A percentile compares a stretch with the other conserved stretches of the same genome.
Conservation (phyloP, 495 filamentous ascomycete genomes). For the Amniculicola lignicola region DNA sequence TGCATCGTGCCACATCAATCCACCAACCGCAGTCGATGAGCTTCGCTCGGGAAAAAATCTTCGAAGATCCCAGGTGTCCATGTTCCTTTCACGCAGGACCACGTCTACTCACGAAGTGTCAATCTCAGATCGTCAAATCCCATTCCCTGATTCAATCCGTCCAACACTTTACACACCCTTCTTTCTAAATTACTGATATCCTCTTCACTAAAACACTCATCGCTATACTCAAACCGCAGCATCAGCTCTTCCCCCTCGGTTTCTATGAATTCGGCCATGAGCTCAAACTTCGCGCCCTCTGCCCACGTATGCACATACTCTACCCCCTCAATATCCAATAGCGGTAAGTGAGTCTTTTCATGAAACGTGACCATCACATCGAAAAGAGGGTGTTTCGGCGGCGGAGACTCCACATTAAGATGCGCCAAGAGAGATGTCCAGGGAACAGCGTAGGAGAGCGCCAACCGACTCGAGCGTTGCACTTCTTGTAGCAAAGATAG, state of each 20-base stretch:
- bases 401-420: conserved; percentile 23
- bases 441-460: conserved; percentile 34
- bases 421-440: conserved; percentile 33
- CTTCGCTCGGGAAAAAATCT: too few species aligned
- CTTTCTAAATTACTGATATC: background rate
- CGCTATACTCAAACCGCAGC: conserved; percentile 22
- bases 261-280: conserved; percentile 35
- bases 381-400: conserved; percentile 36
- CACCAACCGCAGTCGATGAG: too few species aligned
- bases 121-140: too few species aligned
- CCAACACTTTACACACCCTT: background rate
- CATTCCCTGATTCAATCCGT: too few species aligned
- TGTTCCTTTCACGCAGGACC: too few species aligned
- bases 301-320: conserved; percentile 19
- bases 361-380: conserved; percentile 43
- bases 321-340: conserved; percentile 18
- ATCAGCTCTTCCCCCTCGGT: background rate
- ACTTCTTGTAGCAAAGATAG: conserved; percentile 23
- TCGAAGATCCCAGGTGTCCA: too few species aligned
- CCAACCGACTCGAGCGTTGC: conserved; percentile 23
- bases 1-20: too few species aligned
- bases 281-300: conserved; percentile 34
- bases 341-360: conserved; percentile 3
- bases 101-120: too few species aligned
- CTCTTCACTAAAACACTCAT: background rate